Evolutionary conservation across 495 filamentous ascomycete species (phyloP).

Genomic region (Xylaria cubensis): DNA sequence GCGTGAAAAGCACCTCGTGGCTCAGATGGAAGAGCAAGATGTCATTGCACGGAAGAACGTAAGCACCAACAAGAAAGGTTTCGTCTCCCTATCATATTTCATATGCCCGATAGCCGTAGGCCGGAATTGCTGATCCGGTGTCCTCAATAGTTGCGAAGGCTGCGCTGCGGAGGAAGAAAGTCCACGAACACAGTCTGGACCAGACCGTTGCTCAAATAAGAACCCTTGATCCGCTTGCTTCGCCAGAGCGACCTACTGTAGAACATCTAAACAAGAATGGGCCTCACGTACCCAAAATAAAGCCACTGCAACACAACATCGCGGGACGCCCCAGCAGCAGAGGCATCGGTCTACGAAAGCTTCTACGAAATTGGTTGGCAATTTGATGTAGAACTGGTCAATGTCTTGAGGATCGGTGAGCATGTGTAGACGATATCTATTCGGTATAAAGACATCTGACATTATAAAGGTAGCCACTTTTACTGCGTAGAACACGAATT

Average conservation of each 20-base stretch:
- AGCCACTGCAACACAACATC: not conserved
- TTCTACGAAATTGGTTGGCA: not conserved
- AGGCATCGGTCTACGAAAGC: not conserved
- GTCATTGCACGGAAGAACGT: constrained; percentile 86
- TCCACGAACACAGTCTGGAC: constrained; percentile 85
- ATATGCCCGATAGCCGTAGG: constrained; percentile 11
- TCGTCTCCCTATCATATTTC: constrained; percentile 43
- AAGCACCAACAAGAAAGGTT: constrained; percentile 88
- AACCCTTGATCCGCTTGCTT: constrained; percentile 70
- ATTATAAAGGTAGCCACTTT: not conserved
- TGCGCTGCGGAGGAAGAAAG: constrained; percentile 94
- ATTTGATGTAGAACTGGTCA: not conserved
- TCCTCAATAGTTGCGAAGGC: constrained; percentile 74
- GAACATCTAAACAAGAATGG: not conserved
- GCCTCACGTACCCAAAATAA: not conserved
- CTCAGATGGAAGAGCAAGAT: constrained; percentile 93
- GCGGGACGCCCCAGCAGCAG: not conserved
- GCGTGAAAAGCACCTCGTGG: constrained; percentile 87
- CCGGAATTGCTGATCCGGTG: not conserved
- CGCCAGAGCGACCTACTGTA: not conserved
- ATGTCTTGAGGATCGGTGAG: not conserved
- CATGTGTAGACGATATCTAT: not conserved
- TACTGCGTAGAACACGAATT: not conserved
- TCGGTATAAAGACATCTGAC: not conserved
- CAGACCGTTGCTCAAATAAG: constrained; percentile 88